Percentiles rank a stretch among this genome's conserved stretches.
phyloP scores from a whole-genome alignment of 2,329 filamentous ascomycete species.

The Ophiostoma perfectum region DNA sequence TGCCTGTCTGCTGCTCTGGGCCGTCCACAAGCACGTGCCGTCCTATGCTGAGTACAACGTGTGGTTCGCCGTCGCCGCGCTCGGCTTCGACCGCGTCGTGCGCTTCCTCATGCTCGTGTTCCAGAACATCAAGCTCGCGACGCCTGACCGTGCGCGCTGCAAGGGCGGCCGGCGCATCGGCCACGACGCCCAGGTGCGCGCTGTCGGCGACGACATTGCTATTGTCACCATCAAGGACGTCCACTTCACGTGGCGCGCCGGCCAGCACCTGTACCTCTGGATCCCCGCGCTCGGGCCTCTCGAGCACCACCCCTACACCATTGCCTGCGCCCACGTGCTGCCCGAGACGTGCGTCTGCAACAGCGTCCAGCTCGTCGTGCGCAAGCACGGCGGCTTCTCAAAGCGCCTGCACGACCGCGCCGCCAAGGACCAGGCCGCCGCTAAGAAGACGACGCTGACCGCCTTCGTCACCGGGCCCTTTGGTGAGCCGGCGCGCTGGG shows the following conservation, averaged over 20 bases:
- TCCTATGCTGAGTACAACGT: slow-evolving; percentile 54
- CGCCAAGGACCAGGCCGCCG: neutral
- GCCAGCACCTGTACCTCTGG: slow-evolving; percentile 59
- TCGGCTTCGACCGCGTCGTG: slow-evolving; percentile 57
- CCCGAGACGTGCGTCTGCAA: slow-evolving; percentile 47
- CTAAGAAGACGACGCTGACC: slow-evolving; percentile 32
- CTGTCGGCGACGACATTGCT: slow-evolving; percentile 48
- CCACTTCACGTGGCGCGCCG: slow-evolving; percentile 54
- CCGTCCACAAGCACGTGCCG: slow-evolving; percentile 60
- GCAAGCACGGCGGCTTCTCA: slow-evolving; percentile 54
- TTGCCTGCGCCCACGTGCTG: slow-evolving; percentile 50
- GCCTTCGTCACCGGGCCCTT: slow-evolving; percentile 53
- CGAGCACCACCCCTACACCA: slow-evolving; percentile 58
- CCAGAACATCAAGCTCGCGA: slow-evolving; percentile 47
- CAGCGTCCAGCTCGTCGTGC: slow-evolving; percentile 54
- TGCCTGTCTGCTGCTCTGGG: slow-evolving; percentile 56
- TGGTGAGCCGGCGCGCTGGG: slow-evolving; percentile 50
- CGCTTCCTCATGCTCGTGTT: slow-evolving; percentile 45
- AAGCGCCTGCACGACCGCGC: slow-evolving; percentile 47
- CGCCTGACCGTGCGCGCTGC: slow-evolving; percentile 39
- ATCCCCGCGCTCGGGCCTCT: slow-evolving; percentile 49
- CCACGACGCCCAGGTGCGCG: slow-evolving; percentile 46
- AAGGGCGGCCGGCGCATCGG: slow-evolving; percentile 47
- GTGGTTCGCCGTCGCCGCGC: slow-evolving; percentile 59
- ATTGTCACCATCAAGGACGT: slow-evolving; percentile 56